These are phyloP conservation scores for Tephrocybe sp. DNA, from an alignment of 768 basidiomycete species.

Conservation along the genomic window DNA sequence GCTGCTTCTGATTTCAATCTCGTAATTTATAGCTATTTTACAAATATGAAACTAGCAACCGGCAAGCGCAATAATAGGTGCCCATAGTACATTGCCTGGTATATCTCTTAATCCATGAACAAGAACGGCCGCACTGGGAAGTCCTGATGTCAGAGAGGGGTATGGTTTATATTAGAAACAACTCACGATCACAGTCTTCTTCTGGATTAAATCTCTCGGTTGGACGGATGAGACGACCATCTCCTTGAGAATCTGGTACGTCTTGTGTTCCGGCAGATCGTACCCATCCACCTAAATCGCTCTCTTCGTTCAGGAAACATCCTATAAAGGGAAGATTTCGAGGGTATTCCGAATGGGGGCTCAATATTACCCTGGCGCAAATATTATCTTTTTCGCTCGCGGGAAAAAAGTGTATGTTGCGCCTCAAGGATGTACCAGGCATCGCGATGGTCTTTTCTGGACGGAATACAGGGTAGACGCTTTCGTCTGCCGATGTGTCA, in stretches of 20 bases:
- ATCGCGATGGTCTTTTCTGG: neutral
- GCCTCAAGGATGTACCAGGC: neutral
- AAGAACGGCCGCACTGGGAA: neutral
- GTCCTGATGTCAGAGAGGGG: neutral
- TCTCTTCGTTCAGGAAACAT: constrained; percentile 3
- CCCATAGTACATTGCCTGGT: no score
- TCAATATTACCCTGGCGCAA: neutral
- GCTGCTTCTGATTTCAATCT: no score
- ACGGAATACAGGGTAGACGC: neutral
- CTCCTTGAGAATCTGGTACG: neutral
- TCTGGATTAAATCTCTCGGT: constrained; percentile 3
- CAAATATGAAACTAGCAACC: no score
- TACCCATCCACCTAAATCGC: constrained; percentile 1
- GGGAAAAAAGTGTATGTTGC: constrained; percentile 2
- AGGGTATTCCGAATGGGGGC: neutral
- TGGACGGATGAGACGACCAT: neutral
- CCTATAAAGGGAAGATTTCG: neutral
- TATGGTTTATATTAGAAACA: neutral
- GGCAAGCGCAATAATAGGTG: no score
- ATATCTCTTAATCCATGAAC: neutral
- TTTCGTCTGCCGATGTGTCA: no score
- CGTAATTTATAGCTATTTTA: no score
- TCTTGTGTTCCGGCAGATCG: neutral
- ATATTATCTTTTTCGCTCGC: neutral
- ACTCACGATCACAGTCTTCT: constrained; percentile 3